Conservation (phyloP, 768 basidiomycete genomes). For the Lentinula sp. region DNA sequence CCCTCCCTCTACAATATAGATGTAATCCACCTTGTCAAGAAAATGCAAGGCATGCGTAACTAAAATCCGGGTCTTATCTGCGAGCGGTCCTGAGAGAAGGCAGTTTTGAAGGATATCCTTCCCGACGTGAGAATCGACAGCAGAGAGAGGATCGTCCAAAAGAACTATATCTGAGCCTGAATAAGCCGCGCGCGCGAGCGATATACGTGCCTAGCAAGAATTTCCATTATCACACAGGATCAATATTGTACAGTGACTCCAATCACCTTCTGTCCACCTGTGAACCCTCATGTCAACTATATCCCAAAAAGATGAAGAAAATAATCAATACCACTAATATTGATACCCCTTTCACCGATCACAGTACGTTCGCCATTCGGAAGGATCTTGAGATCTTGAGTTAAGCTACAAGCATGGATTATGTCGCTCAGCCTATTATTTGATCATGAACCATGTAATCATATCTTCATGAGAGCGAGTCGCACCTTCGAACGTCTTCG, state of each 20-base stretch:
- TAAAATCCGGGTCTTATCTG: slow-evolving; percentile 50
- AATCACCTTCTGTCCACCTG: slow-evolving; percentile 29
- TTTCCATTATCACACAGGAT: not conserved
- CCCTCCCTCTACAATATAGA: slow-evolving; percentile 59
- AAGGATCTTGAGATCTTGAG: slow-evolving; percentile 66
- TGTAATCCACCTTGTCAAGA: slow-evolving; percentile 54
- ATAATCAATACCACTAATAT: slow-evolving; percentile 46
- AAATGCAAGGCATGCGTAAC: slow-evolving; percentile 58
- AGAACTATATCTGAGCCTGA: slow-evolving; percentile 67
- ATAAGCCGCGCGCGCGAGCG: slow-evolving; percentile 73
- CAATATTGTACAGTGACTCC: too few species aligned
- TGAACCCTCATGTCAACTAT: not conserved
- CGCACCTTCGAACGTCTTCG: slow-evolving; percentile 50
- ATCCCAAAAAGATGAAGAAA: not conserved
- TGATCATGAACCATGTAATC: not conserved
- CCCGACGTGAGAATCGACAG: slow-evolving; percentile 75
- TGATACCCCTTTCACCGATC: slow-evolving; percentile 76
- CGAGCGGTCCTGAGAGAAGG: slow-evolving; percentile 46
- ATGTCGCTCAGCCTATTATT: slow-evolving; percentile 45
- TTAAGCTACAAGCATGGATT: slow-evolving; percentile 60
- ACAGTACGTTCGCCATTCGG: slow-evolving; percentile 65
- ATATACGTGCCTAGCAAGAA: slow-evolving; percentile 58
- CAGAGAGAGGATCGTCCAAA: slow-evolving; percentile 77
- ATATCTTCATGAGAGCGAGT: not conserved
- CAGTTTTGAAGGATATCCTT: slow-evolving; percentile 61